Evolutionary conservation across 2,329 filamentous ascomycete genomes (phyloP).

Genomic region (Lachnellula subtilissima): DNA sequence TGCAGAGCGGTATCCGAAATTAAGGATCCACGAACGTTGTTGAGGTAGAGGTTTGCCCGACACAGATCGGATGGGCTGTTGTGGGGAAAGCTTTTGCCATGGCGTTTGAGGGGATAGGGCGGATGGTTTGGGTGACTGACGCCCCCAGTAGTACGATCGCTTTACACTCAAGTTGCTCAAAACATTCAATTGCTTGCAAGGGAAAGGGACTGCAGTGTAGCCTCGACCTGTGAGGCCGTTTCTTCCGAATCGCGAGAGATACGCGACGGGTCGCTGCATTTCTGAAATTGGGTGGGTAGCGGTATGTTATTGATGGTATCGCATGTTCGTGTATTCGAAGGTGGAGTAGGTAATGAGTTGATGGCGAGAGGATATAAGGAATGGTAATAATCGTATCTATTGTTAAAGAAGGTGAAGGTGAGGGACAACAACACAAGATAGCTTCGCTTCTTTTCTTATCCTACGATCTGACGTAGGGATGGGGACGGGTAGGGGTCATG

Average conservation of each 20-base stretch:
- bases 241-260: slow-evolving; percentile 16
- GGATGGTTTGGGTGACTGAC: background rate
- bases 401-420: background rate
- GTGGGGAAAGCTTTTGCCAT: slow-evolving; percentile 11
- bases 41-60: slow-evolving; percentile 51
- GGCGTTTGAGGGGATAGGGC: slow-evolving; percentile 4
- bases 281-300: slow-evolving; percentile 4
- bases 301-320: slow-evolving; percentile 13
- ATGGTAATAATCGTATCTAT: background rate
- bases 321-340: background rate
- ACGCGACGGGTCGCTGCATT: slow-evolving; percentile 16
- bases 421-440: too few species aligned
- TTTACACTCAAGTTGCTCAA: background rate
- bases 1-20: slow-evolving; percentile 64
- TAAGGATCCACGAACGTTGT: slow-evolving; percentile 43
- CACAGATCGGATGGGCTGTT: slow-evolving; percentile 29
- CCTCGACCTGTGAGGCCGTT: background rate
- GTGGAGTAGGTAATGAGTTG: background rate
- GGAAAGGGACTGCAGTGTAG: slow-evolving; percentile 2
- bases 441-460: too few species aligned
- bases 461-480: too few species aligned
- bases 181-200: background rate
- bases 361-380: background rate
- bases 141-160: slow-evolving; percentile 7
- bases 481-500: too few species aligned